Evolutionary conservation across 371 early-diverging fungal species (phyloP).

Genomic region (Blakeslea trispora): DNA sequence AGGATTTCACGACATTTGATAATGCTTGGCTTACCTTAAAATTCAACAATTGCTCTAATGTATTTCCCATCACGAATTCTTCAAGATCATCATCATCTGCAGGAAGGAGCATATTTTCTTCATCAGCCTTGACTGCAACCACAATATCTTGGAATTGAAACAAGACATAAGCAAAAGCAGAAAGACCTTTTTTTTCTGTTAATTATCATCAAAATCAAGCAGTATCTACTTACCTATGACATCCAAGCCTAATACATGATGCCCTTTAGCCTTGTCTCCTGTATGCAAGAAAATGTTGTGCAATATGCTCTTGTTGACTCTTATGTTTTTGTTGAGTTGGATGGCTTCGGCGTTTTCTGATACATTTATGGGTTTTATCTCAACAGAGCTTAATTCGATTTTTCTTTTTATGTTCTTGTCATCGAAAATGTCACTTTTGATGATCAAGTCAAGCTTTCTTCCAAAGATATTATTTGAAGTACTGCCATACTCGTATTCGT

Average conservation of each 20-base stretch:
- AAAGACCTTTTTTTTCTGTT: conserved; percentile 2
- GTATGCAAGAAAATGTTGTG: conserved; percentile 3
- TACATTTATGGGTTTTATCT: conserved; percentile 5
- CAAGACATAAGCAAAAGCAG: conserved; percentile 5
- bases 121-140: conserved; percentile 4
- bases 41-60: conserved; percentile 7
- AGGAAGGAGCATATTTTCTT: conserved; percentile 2
- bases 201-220: neutral
- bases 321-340: conserved; percentile 8
- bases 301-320: conserved; percentile 10
- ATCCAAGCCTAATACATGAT: conserved; percentile 4
- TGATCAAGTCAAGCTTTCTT: conserved; percentile 7
- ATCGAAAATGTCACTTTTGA: conserved; percentile 7
- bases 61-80: conserved; percentile 3
- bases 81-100: conserved; percentile 7
- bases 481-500: neutral
- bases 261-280: conserved; percentile 2
- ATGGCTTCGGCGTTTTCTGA: conserved; percentile 9
- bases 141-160: conserved; percentile 6
- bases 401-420: conserved; percentile 8
- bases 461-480: conserved; percentile 1
- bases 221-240: conserved; percentile 8
- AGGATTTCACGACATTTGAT: neutral
- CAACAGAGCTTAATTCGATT: conserved; percentile 7
- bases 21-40: conserved; percentile 3